Conservation (phyloP, 805 yeast genomes). For the Martiniozyma abietophila region DNA sequence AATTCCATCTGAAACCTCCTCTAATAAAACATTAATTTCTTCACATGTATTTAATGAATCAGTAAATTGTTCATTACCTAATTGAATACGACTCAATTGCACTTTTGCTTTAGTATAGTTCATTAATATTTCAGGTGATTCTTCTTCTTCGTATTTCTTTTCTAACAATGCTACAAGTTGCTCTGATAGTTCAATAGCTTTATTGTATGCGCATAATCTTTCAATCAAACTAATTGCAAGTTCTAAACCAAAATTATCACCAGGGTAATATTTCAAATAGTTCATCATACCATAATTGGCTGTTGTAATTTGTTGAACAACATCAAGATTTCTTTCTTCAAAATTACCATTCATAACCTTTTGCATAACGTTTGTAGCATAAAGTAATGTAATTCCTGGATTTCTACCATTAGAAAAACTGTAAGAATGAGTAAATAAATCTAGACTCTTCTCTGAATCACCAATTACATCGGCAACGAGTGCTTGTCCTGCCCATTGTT, state of each 20-base stretch:
- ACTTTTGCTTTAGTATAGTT: slow-evolving; percentile 53
- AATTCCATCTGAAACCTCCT: slow-evolving; percentile 28
- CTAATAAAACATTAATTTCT: slow-evolving; percentile 40
- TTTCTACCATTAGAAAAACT: slow-evolving; percentile 67
- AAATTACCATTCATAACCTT: slow-evolving; percentile 31
- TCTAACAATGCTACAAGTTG: slow-evolving; percentile 36
- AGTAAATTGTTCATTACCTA: slow-evolving; percentile 51
- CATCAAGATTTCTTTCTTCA: slow-evolving; percentile 45
- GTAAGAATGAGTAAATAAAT: slow-evolving; percentile 68
- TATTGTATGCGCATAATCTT: slow-evolving; percentile 52
- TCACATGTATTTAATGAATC: slow-evolving; percentile 55
- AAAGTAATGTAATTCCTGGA: slow-evolving; percentile 60
- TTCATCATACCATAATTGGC: slow-evolving; percentile 60
- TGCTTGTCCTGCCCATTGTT: slow-evolving; percentile 86
- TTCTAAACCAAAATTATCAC: slow-evolving; percentile 47
- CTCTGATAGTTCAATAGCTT: slow-evolving; percentile 41
- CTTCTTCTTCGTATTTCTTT: slow-evolving; percentile 11
- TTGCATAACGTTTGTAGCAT: slow-evolving; percentile 50
- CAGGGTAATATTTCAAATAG: slow-evolving; percentile 53
- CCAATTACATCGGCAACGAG: slow-evolving; percentile 45
- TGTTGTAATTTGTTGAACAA: slow-evolving; percentile 55
- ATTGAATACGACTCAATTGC: slow-evolving; percentile 60
- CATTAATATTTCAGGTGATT: slow-evolving; percentile 26
- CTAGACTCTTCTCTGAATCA: slow-evolving; percentile 38
- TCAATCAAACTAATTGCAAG: slow-evolving; percentile 54